Evolutionary conservation across 805 yeast species (phyloP), one percentile per base, ranked within the genome.

Genomic region (Candida coleopterorum): DNA sequence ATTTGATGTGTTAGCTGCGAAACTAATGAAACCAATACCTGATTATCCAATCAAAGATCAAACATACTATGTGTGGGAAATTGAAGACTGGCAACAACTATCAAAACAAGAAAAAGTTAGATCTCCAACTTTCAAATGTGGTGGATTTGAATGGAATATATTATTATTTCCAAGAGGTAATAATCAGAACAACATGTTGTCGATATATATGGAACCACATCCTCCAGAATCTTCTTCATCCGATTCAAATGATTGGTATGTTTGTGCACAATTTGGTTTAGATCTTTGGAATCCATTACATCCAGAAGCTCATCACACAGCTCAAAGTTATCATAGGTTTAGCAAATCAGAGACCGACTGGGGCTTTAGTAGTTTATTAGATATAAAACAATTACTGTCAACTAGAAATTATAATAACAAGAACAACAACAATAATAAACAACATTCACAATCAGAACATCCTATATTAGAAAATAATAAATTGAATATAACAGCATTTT

Each of bases 251-350:
- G 74, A 75, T 39, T 88, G 96, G 95, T 79, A 79, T 38, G 81
- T 78, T n/a, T 88, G 97, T 61, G 95, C 93, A 2, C 95, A 88
- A 50, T 93, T 93, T 60, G 85, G 85, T 4, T 71, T 93, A 28
- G 83, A 81, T 33, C 68, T 86, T 39, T 88, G 96, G 76, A 84
- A 84, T 52, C 95, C 96, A 1, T 64, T 67, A 4, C 75, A 80
- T 50, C 83, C 89, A 0, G 56, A 69, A 4, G 62, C 75, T n/a
- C 79, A 74, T 52, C 64, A 77, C 18, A 60, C 73, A 9, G 81
- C 78, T 49, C 71, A 74, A 6, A 82, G 96, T 0, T 75, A 76
- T 40, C 96, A 88, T 55, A 67, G 98, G 43, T 93, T 86, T 62
- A 76, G 71, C 45, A 68, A 77, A 8, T 64, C 70, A 32, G 95